Conservation (phyloP, 2,329 filamentous ascomycete species). For the Xylaria sp. region DNA sequence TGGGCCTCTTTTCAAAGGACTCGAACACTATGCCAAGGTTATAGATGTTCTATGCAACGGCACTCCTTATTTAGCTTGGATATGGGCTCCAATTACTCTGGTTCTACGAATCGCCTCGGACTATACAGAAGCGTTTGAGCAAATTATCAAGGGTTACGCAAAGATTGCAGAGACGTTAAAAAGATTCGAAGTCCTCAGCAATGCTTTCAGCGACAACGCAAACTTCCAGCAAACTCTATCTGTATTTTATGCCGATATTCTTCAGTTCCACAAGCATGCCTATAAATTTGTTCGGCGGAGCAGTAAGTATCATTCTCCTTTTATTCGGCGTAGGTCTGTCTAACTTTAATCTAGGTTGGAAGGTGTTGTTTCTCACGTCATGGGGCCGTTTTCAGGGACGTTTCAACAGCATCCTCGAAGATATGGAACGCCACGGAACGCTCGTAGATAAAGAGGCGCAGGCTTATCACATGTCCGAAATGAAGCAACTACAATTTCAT, state of each 20-base stretch:
- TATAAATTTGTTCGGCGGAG: slow-evolving; percentile 59
- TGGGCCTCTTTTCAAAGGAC: slow-evolving; percentile 50
- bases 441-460: slow-evolving; percentile 45
- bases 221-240: slow-evolving; percentile 56
- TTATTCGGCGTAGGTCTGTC: not conserved
- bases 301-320: slow-evolving; percentile 34
- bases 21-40: slow-evolving; percentile 52
- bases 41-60: slow-evolving; percentile 54
- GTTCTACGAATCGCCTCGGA: slow-evolving; percentile 43
- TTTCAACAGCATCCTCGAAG: slow-evolving; percentile 50
- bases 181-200: slow-evolving; percentile 53
- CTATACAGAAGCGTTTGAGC: slow-evolving; percentile 50
- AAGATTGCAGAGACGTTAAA: slow-evolving; percentile 54
- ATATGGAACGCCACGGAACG: slow-evolving; percentile 47
- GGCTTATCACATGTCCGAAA: no score
- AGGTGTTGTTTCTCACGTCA: slow-evolving; percentile 50
- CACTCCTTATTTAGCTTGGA: slow-evolving; percentile 53
- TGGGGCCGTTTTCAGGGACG: slow-evolving; percentile 53
- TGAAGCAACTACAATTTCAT: no score
- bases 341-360: slow-evolving; percentile 48
- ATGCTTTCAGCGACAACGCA: slow-evolving; percentile 38
- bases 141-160: slow-evolving; percentile 50
- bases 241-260: slow-evolving; percentile 59
- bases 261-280: slow-evolving; percentile 58
- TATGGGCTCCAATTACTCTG: slow-evolving; percentile 51